A percentile compares a stretch with the other conserved stretches of the same genome.
phyloP scores from a whole-genome alignment of 2,329 filamentous ascomycete genomes.

The Zymoseptoria brevis region DNA sequence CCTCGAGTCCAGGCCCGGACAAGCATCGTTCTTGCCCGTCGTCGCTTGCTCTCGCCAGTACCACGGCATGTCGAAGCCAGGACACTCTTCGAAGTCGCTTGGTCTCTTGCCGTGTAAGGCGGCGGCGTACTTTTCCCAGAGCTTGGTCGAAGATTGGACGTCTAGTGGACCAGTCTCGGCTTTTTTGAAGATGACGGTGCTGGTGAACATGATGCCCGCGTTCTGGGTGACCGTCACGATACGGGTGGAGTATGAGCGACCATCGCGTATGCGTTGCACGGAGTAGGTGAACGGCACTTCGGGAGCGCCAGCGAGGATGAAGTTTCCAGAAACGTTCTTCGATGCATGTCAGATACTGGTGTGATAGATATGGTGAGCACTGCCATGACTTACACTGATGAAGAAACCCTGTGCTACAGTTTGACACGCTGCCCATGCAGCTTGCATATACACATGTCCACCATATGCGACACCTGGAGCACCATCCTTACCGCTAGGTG shows the following conservation, averaged over 20 bases:
- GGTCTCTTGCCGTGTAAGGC: slow-evolving; percentile 26
- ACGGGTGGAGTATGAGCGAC: slow-evolving; percentile 43
- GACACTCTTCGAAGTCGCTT: slow-evolving; percentile 19
- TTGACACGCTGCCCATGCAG: slow-evolving; percentile 47
- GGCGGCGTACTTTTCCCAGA: slow-evolving; percentile 26
- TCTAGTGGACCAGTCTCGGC: slow-evolving; percentile 27
- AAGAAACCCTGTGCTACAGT: slow-evolving; percentile 42
- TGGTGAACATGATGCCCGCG: slow-evolving; percentile 41
- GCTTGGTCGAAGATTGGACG: slow-evolving; percentile 24
- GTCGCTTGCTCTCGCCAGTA: slow-evolving; percentile 24
- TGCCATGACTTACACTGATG: slow-evolving; percentile 38
- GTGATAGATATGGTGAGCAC: background rate
- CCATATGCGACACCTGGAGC: slow-evolving; percentile 38
- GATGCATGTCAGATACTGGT: slow-evolving; percentile 2
- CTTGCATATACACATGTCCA: slow-evolving; percentile 48
- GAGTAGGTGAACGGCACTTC: slow-evolving; percentile 41
- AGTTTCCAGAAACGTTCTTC: slow-evolving; percentile 46
- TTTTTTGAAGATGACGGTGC: slow-evolving; percentile 44
- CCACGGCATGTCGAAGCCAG: slow-evolving; percentile 26
- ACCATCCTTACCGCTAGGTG: slow-evolving; percentile 22
- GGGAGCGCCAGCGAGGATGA: slow-evolving; percentile 39
- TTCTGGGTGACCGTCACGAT: slow-evolving; percentile 43
- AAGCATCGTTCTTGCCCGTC: slow-evolving; percentile 26
- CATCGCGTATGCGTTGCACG: slow-evolving; percentile 43
- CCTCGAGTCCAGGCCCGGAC: slow-evolving; percentile 38